Evolutionary conservation across 164 flowering plant genomes (phyloP).

Genomic region (Macadamia tetraphylla): DNA sequence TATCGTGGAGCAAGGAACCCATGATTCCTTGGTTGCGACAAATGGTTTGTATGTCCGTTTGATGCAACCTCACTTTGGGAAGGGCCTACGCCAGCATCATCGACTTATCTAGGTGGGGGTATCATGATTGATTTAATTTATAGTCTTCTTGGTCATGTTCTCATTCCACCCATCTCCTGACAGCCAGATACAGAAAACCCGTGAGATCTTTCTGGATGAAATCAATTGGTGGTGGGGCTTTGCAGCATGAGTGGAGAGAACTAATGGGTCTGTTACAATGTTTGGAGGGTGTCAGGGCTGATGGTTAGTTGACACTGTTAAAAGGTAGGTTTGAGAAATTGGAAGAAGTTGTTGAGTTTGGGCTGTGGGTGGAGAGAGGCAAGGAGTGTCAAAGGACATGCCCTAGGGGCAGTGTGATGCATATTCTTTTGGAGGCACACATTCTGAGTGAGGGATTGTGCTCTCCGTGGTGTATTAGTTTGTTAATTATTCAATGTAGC

Average conservation of each 20-base stretch:
- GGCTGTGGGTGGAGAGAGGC: slow-evolving; percentile 4
- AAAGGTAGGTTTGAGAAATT: slow-evolving; percentile 20
- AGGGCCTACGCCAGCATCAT: slow-evolving; percentile 84
- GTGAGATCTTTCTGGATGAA: slow-evolving; percentile 2
- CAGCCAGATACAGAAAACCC: neutral
- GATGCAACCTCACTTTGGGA: slow-evolving; percentile 95
- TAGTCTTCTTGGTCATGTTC: slow-evolving; percentile 7
- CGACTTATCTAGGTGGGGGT: slow-evolving; percentile 46
- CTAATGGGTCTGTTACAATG: slow-evolving; percentile 19
- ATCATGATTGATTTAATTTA: slow-evolving; percentile 12
- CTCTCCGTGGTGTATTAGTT: slow-evolving; percentile 37
- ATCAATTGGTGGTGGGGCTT: slow-evolving; percentile 11
- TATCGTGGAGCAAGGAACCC: slow-evolving; percentile 93
- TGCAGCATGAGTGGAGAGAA: slow-evolving; percentile 25
- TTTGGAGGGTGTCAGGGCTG: slow-evolving; percentile 9
- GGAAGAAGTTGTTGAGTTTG: slow-evolving; percentile 18
- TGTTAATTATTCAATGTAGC: slow-evolving; percentile 22
- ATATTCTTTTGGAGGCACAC: slow-evolving; percentile 55
- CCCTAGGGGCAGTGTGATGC: slow-evolving; percentile 18
- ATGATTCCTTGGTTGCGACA: slow-evolving; percentile 69
- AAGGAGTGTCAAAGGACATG: neutral
- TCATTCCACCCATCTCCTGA: slow-evolving; percentile 19
- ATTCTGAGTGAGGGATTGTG: slow-evolving; percentile 7
- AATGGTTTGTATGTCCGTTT: slow-evolving; percentile 83
- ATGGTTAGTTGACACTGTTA: slow-evolving; percentile 20